These are phyloP conservation scores for Cladophialophora yegresii DNA, from an alignment of 2,329 filamentous ascomycete genomes.

Conservation along the genomic window DNA sequence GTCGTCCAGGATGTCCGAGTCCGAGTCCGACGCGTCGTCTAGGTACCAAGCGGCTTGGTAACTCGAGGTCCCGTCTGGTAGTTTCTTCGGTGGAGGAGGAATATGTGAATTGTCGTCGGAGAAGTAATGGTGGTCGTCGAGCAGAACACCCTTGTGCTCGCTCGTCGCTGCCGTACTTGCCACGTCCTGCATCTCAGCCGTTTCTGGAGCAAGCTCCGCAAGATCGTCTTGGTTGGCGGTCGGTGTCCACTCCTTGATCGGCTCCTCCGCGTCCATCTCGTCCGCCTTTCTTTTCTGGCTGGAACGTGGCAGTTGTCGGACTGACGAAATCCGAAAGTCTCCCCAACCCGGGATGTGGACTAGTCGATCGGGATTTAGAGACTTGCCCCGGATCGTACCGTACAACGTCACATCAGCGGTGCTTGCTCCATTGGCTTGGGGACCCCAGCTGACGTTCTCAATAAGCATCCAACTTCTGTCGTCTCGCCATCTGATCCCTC, in stretches of 20 bases:
- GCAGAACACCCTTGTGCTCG: conserved; percentile 78
- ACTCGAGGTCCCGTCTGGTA: conserved; percentile 88
- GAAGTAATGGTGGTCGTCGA: conserved; percentile 98
- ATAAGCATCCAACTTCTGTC: conserved; percentile 94
- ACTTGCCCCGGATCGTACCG: conserved; percentile 81
- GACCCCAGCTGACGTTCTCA: conserved; percentile 74
- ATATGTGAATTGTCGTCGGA: conserved; percentile 75
- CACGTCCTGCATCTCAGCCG: conserved; percentile 73
- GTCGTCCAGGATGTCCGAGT: conserved; percentile 78
- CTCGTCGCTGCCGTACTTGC: conserved; percentile 56
- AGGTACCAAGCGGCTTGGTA: conserved; percentile 96
- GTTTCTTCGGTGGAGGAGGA: conserved; percentile 65
- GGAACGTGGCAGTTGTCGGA: conserved; percentile 69
- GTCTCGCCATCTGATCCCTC: conserved; percentile 93
- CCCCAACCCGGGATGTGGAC: conserved; percentile 94
- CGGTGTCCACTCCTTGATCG: conserved; percentile 61
- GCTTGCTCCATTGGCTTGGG: conserved; percentile 50
- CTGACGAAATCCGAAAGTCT: conserved; percentile 87
- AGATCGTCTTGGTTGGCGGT: conserved; percentile 80
- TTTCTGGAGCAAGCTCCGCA: conserved; percentile 81
- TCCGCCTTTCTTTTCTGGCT: conserved; percentile 55
- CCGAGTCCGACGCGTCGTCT: conserved; percentile 76
- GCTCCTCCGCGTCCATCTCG: conserved; percentile 68
- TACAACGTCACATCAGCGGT: conserved; percentile 70
- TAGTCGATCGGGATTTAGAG: conserved; percentile 84